Percentiles rank a stretch among this genome's conserved stretches.
Conservation (phyloP, 768 basidiomycete species). For the Melanogaster broomeanus region DNA sequence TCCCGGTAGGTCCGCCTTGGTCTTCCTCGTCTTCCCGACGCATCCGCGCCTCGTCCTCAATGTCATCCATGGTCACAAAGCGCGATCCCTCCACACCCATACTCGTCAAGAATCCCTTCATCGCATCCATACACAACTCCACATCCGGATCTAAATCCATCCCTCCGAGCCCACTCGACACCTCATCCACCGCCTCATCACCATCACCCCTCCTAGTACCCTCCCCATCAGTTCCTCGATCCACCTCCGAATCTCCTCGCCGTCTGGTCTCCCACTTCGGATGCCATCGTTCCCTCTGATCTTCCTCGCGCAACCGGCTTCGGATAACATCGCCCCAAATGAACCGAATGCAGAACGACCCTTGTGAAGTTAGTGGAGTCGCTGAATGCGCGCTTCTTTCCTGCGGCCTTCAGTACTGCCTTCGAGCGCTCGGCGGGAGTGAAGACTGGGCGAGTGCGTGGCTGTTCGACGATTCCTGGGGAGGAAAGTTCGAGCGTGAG, state of each 20-base stretch:
- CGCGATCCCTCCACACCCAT: constrained; percentile 46
- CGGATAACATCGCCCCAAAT: constrained; percentile 56
- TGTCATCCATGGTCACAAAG: constrained; percentile 66
- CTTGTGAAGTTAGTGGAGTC: constrained; percentile 21
- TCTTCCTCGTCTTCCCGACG: constrained; percentile 48
- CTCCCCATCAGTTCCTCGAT: constrained; percentile 51
- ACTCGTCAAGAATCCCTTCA: constrained; percentile 55
- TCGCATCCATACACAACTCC: constrained; percentile 44
- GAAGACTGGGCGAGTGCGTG: constrained; percentile 33
- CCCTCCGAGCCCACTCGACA: constrained; percentile 39
- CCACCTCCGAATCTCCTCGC: constrained; percentile 65
- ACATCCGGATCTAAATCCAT: constrained; percentile 71
- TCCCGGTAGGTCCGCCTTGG: constrained; percentile 22
- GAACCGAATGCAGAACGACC: constrained; percentile 41
- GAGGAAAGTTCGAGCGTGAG: constrained; percentile 19
- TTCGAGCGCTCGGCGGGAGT: constrained; percentile 24
- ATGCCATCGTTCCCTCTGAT: constrained; percentile 32
- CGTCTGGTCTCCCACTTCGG: constrained; percentile 52
- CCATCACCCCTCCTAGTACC: constrained; percentile 17
- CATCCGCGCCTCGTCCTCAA: constrained; percentile 55
- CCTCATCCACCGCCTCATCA: constrained; percentile 30
- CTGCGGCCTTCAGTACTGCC: constrained; percentile 26
- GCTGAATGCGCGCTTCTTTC: constrained; percentile 8
- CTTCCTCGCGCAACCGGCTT: constrained; percentile 47
- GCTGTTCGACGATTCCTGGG: constrained; percentile 13